phyloP scores from a whole-genome alignment of 257 asterid species.

The Solanum appendiculatum region DNA sequence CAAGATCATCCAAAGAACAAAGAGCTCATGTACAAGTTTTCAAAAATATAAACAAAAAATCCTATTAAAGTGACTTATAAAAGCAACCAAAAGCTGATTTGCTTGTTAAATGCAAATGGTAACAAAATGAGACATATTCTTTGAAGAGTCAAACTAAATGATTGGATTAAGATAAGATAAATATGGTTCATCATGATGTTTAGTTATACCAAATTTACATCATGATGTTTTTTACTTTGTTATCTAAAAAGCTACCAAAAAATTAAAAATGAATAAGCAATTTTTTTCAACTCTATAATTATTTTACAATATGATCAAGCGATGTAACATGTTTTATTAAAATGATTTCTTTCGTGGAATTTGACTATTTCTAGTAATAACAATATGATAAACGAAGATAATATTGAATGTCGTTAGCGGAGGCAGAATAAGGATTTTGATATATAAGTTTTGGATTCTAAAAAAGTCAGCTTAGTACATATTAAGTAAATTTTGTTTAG shows the following conservation, averaged over 20 bases:
- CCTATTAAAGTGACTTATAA: background rate
- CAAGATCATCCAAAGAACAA: background rate
- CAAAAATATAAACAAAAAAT: background rate
- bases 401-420: background rate
- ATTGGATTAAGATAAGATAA: background rate
- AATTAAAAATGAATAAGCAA: background rate
- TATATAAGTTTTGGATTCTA: background rate
- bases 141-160: background rate
- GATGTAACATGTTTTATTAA: background rate
- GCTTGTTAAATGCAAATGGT: background rate
- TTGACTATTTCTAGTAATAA: background rate
- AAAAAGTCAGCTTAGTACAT: background rate
- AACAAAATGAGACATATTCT: background rate
- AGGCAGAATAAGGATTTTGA: background rate
- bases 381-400: background rate
- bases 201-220: background rate
- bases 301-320: background rate
- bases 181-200: background rate
- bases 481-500: background rate
- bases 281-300: background rate
- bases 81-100: background rate
- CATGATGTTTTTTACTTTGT: background rate
- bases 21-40: background rate
- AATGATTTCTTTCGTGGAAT: background rate
- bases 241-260: background rate